phyloP scores from a whole-genome alignment of 2,329 filamentous ascomycete species.

The Ophiostoma sp. region DNA sequence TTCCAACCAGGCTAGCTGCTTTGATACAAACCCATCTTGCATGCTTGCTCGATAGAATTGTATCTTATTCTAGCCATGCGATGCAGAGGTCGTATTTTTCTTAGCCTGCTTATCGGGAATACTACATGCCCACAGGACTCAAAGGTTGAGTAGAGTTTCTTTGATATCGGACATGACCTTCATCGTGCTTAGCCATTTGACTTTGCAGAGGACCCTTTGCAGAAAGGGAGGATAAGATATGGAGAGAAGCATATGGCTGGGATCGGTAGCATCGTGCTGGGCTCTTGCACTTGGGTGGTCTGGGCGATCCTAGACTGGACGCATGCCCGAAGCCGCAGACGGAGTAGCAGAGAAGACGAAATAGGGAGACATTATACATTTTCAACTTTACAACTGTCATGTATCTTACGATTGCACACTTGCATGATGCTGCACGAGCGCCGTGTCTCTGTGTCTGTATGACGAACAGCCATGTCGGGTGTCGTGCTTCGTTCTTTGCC shows the following conservation, averaged over 20 bases:
- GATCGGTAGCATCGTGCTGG: neutral
- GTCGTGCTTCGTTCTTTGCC: neutral
- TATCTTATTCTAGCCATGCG: neutral
- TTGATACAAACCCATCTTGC: neutral
- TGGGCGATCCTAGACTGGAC: neutral
- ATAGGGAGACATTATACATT: neutral
- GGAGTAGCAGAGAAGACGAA: neutral
- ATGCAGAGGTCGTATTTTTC: no score
- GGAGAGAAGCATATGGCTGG: neutral
- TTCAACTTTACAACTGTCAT: neutral
- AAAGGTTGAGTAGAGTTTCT: no score
- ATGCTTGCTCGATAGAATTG: neutral
- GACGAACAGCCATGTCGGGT: neutral
- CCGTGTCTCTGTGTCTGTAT: neutral
- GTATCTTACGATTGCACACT: neutral
- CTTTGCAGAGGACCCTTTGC: neutral
- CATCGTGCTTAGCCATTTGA: no score
- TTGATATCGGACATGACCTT: no score
- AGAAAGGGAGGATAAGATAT: neutral
- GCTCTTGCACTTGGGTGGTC: conserved; percentile 2
- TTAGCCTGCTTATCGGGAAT: no score
- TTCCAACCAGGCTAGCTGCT: neutral
- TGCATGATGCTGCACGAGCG: neutral
- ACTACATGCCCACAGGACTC: no score
- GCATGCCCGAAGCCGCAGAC: no score